Evolutionary conservation across 805 yeast genomes (phyloP), one percentile per base, ranked within the genome.

Genomic region (Tetrapisispora fleetii): DNA sequence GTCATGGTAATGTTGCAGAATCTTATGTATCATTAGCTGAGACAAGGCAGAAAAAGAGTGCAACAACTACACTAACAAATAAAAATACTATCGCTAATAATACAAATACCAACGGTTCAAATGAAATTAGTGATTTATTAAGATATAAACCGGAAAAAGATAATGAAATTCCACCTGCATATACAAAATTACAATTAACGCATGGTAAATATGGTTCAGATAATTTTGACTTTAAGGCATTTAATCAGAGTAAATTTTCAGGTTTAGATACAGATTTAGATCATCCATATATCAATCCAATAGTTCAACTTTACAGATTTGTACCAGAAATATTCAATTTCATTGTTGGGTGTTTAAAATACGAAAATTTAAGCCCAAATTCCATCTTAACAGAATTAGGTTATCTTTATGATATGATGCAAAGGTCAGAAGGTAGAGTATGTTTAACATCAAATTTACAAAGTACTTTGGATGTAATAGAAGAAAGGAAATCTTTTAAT

Each of bases 191-290:
- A 42, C 85, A 83, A 51, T 85, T 91, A 47, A 76, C 83, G 39
- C 91, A 90, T 64, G 85, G 95, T 49, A 82, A 79, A 57, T 91
- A 88, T 65, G 99, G 99, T 27, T 89, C 93, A 30, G 88, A 84
- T 56, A 96, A 89, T 64, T 93, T 93, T 67, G 96, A 91, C 67
- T 91, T 93, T 62, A 81, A 78, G 47, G 83, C 81, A 57, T 91
- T 84, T 70, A 91, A 91, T 61, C 72, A 73, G 37, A 85, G 97
- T 0, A 52, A 59, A 1, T 82, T 72, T 48, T 79, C 97, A 1
- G 97, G 98, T 0, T 71, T 91, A n/a, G 98, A 93, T 63, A 83
- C 89, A 10, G 93, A 89, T 59, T 75, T 84, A 11, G 86, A 83
- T 46, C 86, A 85, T 56, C 76, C 93, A 0, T 81, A 80, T 58